phyloP scores from a whole-genome alignment of 148 eudicot species.

The Rhododendron ferrugineum region DNA sequence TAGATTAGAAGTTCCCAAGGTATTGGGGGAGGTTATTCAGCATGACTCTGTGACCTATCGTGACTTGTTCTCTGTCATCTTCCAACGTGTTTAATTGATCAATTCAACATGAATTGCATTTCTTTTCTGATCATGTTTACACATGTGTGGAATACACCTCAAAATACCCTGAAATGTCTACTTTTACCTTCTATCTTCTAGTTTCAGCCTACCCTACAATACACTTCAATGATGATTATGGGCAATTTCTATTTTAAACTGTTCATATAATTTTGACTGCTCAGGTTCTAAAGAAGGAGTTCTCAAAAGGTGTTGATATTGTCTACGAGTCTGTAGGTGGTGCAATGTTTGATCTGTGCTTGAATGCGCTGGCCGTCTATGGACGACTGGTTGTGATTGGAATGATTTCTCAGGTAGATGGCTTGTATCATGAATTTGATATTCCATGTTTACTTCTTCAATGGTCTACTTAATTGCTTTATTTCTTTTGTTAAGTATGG shows the following conservation, averaged over 20 bases:
- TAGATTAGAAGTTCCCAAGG: not conserved
- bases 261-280: not conserved
- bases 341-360: slow-evolving; percentile 76
- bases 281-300: slow-evolving; percentile 83
- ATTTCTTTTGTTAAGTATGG: not conserved
- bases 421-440: not conserved
- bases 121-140: not conserved
- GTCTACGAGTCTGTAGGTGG: slow-evolving; percentile 96
- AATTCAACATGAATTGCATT: not conserved
- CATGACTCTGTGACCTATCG: not conserved
- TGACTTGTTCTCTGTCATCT: not conserved
- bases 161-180: not conserved
- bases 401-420: slow-evolving; percentile 96
- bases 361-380: slow-evolving; percentile 76
- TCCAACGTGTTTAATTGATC: not conserved
- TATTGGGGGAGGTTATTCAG: not conserved
- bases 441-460: not conserved
- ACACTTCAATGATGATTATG: not conserved
- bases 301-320: slow-evolving; percentile 83
- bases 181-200: not conserved
- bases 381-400: slow-evolving; percentile 91
- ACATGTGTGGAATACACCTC: not conserved
- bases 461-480: not conserved
- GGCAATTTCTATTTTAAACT: not conserved
- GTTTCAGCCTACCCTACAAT: not conserved